Evolutionary conservation across 2,329 filamentous ascomycete genomes (phyloP).

Genomic region (Colletotrichum kahawae): DNA sequence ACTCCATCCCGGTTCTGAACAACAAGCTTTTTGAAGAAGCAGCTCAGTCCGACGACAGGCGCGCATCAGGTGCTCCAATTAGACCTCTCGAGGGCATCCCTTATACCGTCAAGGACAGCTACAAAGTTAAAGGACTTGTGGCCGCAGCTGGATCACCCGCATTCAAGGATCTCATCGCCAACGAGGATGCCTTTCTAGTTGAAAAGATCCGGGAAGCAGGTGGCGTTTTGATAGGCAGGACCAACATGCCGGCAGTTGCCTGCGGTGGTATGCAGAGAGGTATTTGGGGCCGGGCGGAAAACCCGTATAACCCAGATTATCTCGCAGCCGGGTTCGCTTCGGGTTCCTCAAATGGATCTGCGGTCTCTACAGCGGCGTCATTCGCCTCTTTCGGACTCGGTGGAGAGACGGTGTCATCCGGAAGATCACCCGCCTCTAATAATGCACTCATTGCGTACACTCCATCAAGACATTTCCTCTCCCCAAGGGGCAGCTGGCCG

Average conservation of each 20-base stretch:
- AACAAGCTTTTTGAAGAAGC: conserved; percentile 28
- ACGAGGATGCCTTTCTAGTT: conserved; percentile 57
- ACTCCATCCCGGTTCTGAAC: conserved; percentile 31
- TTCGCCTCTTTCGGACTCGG: conserved; percentile 31
- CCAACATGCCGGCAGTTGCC: conserved; percentile 64
- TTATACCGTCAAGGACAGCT: conserved; percentile 63
- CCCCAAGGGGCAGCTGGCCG: conserved; percentile 29
- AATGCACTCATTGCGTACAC: neutral
- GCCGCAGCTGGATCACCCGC: conserved; percentile 60
- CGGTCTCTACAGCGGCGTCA: conserved; percentile 49
- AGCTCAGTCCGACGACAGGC: conserved; percentile 30
- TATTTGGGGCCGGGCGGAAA: conserved; percentile 56
- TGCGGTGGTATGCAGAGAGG: conserved; percentile 60
- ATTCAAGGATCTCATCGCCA: conserved; percentile 52
- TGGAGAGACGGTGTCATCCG: neutral
- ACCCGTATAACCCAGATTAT: conserved; percentile 55
- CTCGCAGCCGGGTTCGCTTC: conserved; percentile 57
- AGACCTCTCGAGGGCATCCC: conserved; percentile 57
- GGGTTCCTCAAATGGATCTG: conserved; percentile 59
- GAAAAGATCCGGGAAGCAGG: conserved; percentile 52
- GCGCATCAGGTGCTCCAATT: conserved; percentile 20
- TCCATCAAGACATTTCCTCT: conserved; percentile 43
- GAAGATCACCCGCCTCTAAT: neutral
- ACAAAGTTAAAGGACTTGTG: conserved; percentile 57
- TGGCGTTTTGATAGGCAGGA: conserved; percentile 56